These are phyloP conservation scores for Rhizopogon sp. DNA, from an alignment of 768 basidiomycete genomes.

Conservation along the genomic window DNA sequence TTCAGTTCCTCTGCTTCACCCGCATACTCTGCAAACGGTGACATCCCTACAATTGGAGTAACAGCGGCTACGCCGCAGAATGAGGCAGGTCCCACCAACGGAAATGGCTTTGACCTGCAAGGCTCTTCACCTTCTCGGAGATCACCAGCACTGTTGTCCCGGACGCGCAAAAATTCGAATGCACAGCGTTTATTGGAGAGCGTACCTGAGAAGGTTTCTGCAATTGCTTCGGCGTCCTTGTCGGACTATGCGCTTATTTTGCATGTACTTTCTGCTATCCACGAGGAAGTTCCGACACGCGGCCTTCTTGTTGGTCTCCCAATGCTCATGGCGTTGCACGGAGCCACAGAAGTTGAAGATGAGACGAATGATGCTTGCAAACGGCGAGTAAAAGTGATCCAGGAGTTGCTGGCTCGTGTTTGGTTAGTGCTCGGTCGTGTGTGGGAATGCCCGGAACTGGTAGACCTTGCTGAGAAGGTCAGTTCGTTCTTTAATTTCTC, in stretches of 20 bases:
- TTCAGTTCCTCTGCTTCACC: conserved; percentile 37
- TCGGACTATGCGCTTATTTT: conserved; percentile 75
- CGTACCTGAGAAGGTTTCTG: conserved; percentile 37
- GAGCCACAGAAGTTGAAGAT: conserved; percentile 40
- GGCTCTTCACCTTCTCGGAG: conserved; percentile 35
- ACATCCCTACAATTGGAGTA: conserved; percentile 22
- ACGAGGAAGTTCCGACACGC: conserved; percentile 69
- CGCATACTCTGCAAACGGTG: conserved; percentile 30
- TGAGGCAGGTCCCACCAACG: conserved; percentile 16
- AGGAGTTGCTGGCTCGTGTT: conserved; percentile 54
- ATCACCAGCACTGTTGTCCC: conserved; percentile 44
- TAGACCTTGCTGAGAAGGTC: conserved; percentile 53
- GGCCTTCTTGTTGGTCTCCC: conserved; percentile 76
- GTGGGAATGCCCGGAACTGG: conserved; percentile 61
- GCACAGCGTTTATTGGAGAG: conserved; percentile 49
- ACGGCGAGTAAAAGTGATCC: conserved; percentile 49
- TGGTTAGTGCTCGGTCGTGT: conserved; percentile 68
- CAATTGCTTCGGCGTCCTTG: conserved; percentile 50
- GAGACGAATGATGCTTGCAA: conserved; percentile 31
- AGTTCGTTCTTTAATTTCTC: conserved; percentile 9
- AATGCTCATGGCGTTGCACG: conserved; percentile 77
- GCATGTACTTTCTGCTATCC: conserved; percentile 59
- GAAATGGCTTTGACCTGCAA: conserved; percentile 14
- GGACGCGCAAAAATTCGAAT: conserved; percentile 53
- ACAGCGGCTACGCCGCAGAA: conserved; percentile 29